Percentiles rank a stretch among this genome's conserved stretches.
Conservation (phyloP, 2,329 filamentous ascomycete genomes). For the Aspergillus carbonarius region DNA sequence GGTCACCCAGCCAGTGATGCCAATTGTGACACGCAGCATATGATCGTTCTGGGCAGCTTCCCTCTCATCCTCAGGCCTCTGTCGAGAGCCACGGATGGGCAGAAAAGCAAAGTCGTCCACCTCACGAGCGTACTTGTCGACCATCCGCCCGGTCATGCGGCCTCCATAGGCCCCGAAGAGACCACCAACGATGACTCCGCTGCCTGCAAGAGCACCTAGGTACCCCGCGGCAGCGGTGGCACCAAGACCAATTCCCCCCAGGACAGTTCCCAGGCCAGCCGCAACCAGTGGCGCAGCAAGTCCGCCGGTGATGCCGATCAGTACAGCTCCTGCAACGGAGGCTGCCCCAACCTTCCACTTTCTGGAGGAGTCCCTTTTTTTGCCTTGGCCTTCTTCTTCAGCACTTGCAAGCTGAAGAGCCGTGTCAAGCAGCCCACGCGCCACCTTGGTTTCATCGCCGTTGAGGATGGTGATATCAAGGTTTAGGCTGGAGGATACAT, state of each 20-base stretch:
- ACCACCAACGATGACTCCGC: conserved; percentile 74
- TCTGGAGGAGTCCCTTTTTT: conserved; percentile 63
- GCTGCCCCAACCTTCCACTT: conserved; percentile 85
- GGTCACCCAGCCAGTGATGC: conserved; percentile 77
- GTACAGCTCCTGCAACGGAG: conserved; percentile 79
- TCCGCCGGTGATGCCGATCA: conserved; percentile 80
- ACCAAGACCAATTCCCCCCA: conserved; percentile 74
- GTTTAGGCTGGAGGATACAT: conserved; percentile 69
- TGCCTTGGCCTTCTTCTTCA: conserved; percentile 69
- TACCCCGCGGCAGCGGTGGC: conserved; percentile 73
- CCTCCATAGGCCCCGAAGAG: conserved; percentile 91
- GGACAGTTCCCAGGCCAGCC: conserved; percentile 75
- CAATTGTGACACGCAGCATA: conserved; percentile 77
- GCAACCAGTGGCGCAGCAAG: conserved; percentile 75
- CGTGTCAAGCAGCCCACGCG: conserved; percentile 70
- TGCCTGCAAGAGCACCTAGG: conserved; percentile 76
- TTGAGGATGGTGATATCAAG: conserved; percentile 64
- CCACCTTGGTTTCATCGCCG: conserved; percentile 72
- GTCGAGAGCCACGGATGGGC: conserved; percentile 60
- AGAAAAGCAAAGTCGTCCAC: conserved; percentile 87
- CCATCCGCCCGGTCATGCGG: conserved; percentile 78
- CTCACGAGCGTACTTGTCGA: conserved; percentile 83
- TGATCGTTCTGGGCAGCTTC: conserved; percentile 54
- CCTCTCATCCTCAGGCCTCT: conserved; percentile 46
- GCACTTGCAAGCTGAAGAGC: conserved; percentile 76